Conservation (phyloP, 257 asterid genomes). For the Ilex aquifolium region DNA sequence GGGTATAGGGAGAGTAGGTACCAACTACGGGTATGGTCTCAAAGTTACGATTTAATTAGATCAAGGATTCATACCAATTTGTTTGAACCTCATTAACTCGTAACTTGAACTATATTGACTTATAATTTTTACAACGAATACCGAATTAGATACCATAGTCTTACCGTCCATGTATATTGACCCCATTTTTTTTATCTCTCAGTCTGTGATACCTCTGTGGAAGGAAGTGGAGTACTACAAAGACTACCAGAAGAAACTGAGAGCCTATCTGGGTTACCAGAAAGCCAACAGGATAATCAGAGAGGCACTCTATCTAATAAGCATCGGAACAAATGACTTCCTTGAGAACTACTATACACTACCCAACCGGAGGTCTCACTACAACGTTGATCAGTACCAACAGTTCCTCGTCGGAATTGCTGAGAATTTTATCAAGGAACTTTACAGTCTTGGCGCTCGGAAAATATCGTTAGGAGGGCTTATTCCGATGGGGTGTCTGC, state of each 20-base stretch:
- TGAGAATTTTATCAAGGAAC: slow-evolving; percentile 41
- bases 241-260: slow-evolving; percentile 51
- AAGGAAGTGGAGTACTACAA: slow-evolving; percentile 75
- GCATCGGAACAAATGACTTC: slow-evolving; percentile 91
- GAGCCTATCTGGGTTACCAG: slow-evolving; percentile 35
- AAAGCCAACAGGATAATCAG: slow-evolving; percentile 36
- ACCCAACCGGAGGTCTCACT: slow-evolving; percentile 39
- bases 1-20: too few species aligned
- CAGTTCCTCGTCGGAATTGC: slow-evolving; percentile 36
- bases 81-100: too few species aligned
- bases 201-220: slow-evolving; percentile 92
- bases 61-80: too few species aligned
- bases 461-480: slow-evolving; percentile 63
- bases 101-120: too few species aligned
- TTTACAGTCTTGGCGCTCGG: slow-evolving; percentile 62
- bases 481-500: slow-evolving; percentile 95
- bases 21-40: too few species aligned
- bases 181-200: not conserved
- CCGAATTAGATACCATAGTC: too few species aligned
- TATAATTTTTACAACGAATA: too few species aligned
- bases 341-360: slow-evolving; percentile 77
- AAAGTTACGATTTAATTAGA: too few species aligned
- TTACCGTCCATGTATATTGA: not conserved
- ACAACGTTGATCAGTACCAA: slow-evolving; percentile 60
- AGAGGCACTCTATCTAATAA: slow-evolving; percentile 63